Evolutionary conservation across 1,284 basidiomycete species (phyloP), one percentile per base, ranked within the genome.

Genomic region (Mycosarcoma maydis): DNA sequence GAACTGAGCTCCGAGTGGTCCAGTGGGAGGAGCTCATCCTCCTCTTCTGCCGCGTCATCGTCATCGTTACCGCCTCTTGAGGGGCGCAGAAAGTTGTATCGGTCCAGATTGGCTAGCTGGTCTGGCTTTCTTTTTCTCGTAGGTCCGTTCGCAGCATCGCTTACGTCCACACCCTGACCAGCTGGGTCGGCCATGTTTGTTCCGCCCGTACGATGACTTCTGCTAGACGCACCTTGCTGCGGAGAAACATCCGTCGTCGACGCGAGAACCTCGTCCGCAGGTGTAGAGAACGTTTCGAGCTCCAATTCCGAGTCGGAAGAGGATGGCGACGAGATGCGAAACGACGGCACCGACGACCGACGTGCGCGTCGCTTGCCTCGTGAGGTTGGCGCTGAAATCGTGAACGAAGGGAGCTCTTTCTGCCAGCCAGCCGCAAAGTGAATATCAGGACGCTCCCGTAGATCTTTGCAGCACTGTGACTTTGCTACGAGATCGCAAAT

Each of bases 1-100:
- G 67, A 70, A 22, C 44, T 47, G 14, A 59, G 49, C 16, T 41
- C 51, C 42, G 50, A 54, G 23, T 69, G 55, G 36, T 69, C 66
- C 32, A 69, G 38, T 8, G 53, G 45, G 16, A 40, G 33, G 20
- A 52, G 39, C 10, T 45, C 17, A 22, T 43, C 45, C 2, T 53
- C 33, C 3, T 53, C 64, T 4, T 52, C 49, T 6, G 30, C 53
- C 20, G 59, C 46, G 4, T 27, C 40, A 1, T 41, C 45, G 9
- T 58, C 41, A 30, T 39, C 44, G n/a, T 9, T n/a, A 34, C 6
- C 17, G 44, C 10, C 34, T n/a, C 24, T 13, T 11, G 58, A 11
- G 0, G 48, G 42, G 4, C 58, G 49, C 6, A 56, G 26, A 2
- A 50, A 54, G 14, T 65, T 57, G 46, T 53, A 58, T n/a, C 54